Base-by-base conservation (phyloP, 345 rosid species). In the Eucalyptus polyanthemos region DNA sequence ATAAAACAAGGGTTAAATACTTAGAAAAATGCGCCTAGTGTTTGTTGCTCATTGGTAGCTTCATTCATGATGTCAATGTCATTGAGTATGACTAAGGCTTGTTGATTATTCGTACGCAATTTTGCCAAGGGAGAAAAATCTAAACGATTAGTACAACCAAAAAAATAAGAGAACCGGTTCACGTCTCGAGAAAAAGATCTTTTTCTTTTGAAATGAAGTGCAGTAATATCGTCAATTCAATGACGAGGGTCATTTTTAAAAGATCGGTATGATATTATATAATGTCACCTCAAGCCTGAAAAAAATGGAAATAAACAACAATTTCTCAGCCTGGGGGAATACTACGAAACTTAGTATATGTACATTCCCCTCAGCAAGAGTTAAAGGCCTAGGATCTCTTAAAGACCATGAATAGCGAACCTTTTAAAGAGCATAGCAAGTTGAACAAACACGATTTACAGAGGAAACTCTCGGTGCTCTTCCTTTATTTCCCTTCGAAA, bases 31-130 rank as follows among this genome's bases (percentile, higher is more conserved):
- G 40, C 22, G 40, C 80, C 80, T 31, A 31, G 42, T 31, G 80
- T 67, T 31, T 31, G 80, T 67, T 31, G 42, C 80, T 67, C 80
- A 31, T 34, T 5, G 80, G 6, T 15, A 86, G 90, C 95, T 19
- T 92, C 95, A 94, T 49, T 91, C 40, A 94, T 92, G 80, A 92
- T 94, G 95, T 67, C 80, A 67, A 67, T 67, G 80, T 16, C 42
- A 16, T 67, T n/a, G 80, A 67, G 21, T 8, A 67, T n/a, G 80
- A 31, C 37, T 3, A n/a, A 65, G 10, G 31, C 40, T 31, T n/a
- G 80, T 31, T 31, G 40, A 67, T 31, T 31, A n/a, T 67, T n/a
- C 76, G 40, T 8, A n/a, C 6, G 76, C 21, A 11, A 67, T 14
- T n/a, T 67, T 2, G 76, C 40, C 40, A 14, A 11, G 34, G 37